Conservation (phyloP, 768 basidiomycete species). For the Suillus brevipes region DNA sequence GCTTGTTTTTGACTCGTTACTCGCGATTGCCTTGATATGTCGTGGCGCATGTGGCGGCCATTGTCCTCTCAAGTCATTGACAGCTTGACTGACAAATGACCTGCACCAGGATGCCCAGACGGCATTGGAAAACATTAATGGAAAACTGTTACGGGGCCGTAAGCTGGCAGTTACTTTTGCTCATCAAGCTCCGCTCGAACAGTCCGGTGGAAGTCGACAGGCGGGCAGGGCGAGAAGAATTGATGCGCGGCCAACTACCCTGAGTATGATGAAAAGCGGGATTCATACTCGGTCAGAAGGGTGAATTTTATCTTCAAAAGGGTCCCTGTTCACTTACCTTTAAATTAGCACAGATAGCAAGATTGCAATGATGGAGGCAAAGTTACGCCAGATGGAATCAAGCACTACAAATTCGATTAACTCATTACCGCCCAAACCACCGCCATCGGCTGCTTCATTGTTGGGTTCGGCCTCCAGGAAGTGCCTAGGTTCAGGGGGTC, state of each 20-base stretch:
- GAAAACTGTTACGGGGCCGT: conserved; percentile 81
- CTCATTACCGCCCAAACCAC: conserved; percentile 24
- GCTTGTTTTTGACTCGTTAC: conserved; percentile 28
- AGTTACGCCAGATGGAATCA: conserved; percentile 75
- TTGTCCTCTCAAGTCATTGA: background rate
- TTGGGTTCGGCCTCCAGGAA: background rate
- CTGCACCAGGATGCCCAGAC: conserved; percentile 76
- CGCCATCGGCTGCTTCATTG: background rate
- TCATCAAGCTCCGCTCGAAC: conserved; percentile 67
- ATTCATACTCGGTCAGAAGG: conserved; percentile 46
- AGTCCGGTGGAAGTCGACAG: conserved; percentile 25
- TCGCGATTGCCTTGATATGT: conserved; percentile 1
- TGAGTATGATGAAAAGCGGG: conserved; percentile 85
- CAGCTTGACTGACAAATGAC: conserved; percentile 5
- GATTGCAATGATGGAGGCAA: conserved; percentile 96
- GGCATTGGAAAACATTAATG: conserved; percentile 72
- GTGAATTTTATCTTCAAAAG: conserved; percentile 21
- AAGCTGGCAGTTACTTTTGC: conserved; percentile 92
- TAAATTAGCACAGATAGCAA: conserved; percentile 72
- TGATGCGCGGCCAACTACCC: conserved; percentile 77
- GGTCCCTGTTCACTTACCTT: conserved; percentile 13
- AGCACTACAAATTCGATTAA: conserved; percentile 18
- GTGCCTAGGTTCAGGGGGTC: background rate
- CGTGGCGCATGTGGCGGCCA: background rate
- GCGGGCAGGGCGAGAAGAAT: conserved; percentile 41